Evolutionary conservation across 2,329 filamentous ascomycete genomes (phyloP), one percentile per base, ranked within the genome.

Genomic region (Xylaria sp.): DNA sequence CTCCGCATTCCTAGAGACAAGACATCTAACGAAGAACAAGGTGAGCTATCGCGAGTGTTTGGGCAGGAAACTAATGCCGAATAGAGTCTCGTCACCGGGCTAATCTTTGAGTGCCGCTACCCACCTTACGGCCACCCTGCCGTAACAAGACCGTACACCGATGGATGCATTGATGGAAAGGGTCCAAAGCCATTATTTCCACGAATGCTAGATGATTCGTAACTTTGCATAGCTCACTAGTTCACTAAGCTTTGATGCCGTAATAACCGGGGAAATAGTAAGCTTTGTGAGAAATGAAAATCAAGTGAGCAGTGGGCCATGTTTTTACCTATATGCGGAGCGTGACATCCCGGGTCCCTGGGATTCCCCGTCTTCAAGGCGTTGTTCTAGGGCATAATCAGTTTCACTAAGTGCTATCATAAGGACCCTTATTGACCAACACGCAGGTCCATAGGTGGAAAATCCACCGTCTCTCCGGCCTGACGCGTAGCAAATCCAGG

Each of bases 381-480:
- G 51, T 35, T 28, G 35, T 42, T 50, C 3, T n/a, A 19, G 42
- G 37, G 33, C 40, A 21, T 50, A 50, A 25, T 40, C 14, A 9
- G 46, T 31, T 46, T 57, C 46, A 40, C 31, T 51, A 52, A 19
- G 23, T n/a, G 33, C 11, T 35, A 17, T 49, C 43, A 3, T 15
- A 42, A 14, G 42, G 2, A 17, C 19, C 11, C 9, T 11, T 25
- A 28, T 43, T 25, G 4, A 42, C 19, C 12, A 4, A 2, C 17
- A 31, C 35, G 2, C 17, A 7, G 5, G 21, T 57, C 28, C 40
- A 61, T 56, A 57, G 59, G 59, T 61, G 59, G 59, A 61, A 61
- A 57, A 57, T 57, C n/a, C 57, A 28, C 35, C 17, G 12, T 28
- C 21, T 37, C 12, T 28, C 12, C 19, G 45, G 14, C 11, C 14